Evolutionary conservation across 2,329 filamentous ascomycete genomes (phyloP).

Genomic region (Tolypocladium ovalisporum): DNA sequence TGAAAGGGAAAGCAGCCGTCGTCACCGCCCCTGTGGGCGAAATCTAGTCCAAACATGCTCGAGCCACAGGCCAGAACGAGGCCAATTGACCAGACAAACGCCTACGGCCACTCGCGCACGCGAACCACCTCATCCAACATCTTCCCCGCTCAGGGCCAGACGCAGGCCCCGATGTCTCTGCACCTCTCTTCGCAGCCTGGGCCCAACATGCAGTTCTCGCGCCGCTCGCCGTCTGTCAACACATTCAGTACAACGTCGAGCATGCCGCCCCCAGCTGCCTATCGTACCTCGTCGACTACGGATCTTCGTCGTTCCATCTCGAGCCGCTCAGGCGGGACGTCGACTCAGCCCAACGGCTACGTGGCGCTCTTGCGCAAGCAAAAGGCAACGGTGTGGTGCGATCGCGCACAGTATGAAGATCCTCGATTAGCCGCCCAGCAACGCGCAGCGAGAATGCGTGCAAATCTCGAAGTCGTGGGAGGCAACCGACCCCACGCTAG

Average conservation of each 20-base stretch:
- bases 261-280: slow-evolving; percentile 46
- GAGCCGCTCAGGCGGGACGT: slow-evolving; percentile 53
- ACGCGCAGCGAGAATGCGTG: slow-evolving; percentile 75
- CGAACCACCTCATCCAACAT: slow-evolving; percentile 46
- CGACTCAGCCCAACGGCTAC: slow-evolving; percentile 60
- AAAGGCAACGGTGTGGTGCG: slow-evolving; percentile 98
- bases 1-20: not conserved
- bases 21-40: not conserved
- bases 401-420: slow-evolving; percentile 86
- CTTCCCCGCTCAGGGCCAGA: slow-evolving; percentile 28
- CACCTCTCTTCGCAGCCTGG: slow-evolving; percentile 1
- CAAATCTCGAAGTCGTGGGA: slow-evolving; percentile 71
- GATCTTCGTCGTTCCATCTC: slow-evolving; percentile 70
- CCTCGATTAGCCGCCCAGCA: slow-evolving; percentile 74
- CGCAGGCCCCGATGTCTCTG: not conserved
- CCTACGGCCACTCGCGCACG: slow-evolving; percentile 43
- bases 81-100: slow-evolving; percentile 21
- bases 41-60: slow-evolving; percentile 13
- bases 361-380: slow-evolving; percentile 94
- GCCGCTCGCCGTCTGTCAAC: slow-evolving; percentile 55
- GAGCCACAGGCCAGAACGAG: slow-evolving; percentile 20
- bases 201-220: slow-evolving; percentile 16
- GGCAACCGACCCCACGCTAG: slow-evolving; percentile 31
- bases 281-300: slow-evolving; percentile 41
- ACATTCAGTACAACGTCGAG: slow-evolving; percentile 62